Evolutionary conservation across 768 basidiomycete genomes (phyloP).

Genomic region (Crepidotus variabilis): DNA sequence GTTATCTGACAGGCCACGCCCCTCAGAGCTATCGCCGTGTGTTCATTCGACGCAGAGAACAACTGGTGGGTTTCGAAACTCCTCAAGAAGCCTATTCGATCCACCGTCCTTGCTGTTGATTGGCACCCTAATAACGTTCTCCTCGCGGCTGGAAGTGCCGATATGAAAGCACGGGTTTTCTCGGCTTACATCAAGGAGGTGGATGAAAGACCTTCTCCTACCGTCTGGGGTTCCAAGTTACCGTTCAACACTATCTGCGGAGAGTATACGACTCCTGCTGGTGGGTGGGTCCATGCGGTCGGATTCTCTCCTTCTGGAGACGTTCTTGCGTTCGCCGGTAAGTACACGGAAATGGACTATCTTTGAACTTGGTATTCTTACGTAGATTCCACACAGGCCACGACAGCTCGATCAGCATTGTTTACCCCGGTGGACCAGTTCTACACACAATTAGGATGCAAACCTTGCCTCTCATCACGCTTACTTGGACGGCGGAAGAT

Average conservation of each 20-base stretch:
- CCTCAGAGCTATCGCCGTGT: constrained; percentile 85
- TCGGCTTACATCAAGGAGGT: constrained; percentile 99
- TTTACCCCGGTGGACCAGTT: constrained; percentile 80
- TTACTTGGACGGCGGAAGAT: constrained; percentile 84
- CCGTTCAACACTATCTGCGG: constrained; percentile 98
- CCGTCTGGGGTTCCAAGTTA: constrained; percentile 96
- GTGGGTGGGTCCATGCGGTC: constrained; percentile 97
- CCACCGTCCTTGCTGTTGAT: constrained; percentile 90
- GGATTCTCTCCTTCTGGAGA: constrained; percentile 98
- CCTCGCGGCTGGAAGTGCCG: constrained; percentile 94
- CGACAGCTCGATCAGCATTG: constrained; percentile 90
- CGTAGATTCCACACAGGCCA: constrained; percentile 59
- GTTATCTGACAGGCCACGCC: neutral
- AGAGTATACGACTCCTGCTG: constrained; percentile 83
- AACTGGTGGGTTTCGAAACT: constrained; percentile 99
- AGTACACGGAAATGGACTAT: constrained; percentile 23
- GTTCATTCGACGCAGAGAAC: constrained; percentile 95
- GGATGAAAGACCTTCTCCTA: constrained; percentile 85
- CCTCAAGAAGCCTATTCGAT: constrained; percentile 95
- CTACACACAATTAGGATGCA: constrained; percentile 73
- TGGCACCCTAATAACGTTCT: constrained; percentile 99
- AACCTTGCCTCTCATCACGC: constrained; percentile 77
- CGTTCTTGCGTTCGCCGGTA: constrained; percentile 87
- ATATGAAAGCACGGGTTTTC: constrained; percentile 96
- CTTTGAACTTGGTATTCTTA: neutral